Percentiles rank a stretch among this genome's conserved stretches.
Evolutionary conservation across 352 stramenopile species (phyloP).

Genomic region (Globisporangium cylindrosporum): DNA sequence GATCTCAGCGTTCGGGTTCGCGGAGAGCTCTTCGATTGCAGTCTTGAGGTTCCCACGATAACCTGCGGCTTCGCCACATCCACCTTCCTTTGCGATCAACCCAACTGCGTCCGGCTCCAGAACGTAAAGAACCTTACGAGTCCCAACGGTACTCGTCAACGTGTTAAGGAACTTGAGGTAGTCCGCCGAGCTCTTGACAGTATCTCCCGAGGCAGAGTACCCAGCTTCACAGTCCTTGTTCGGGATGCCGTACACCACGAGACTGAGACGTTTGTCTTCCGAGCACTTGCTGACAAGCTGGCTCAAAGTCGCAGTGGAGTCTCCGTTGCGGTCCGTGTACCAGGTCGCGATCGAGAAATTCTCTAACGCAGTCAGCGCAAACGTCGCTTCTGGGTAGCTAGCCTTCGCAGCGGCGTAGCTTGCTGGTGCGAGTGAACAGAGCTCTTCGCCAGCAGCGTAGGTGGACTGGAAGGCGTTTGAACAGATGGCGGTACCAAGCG

Average conservation of each 20-base stretch:
- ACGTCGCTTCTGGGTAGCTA: not conserved
- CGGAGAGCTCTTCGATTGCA: constrained; percentile 41
- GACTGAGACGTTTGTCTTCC: constrained; percentile 33
- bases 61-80: constrained; percentile 23
- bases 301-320: not conserved
- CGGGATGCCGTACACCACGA: constrained; percentile 67
- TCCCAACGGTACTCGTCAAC: constrained; percentile 36
- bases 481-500: not conserved
- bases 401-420: not conserved
- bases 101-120: constrained; percentile 63
- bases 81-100: constrained; percentile 32
- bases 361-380: constrained; percentile 33
- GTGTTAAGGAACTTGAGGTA: constrained; percentile 47
- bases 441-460: not conserved
- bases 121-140: constrained; percentile 56
- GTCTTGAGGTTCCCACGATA: constrained; percentile 53
- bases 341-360: constrained; percentile 18
- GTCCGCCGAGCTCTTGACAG: constrained; percentile 28
- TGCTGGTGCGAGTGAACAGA: not conserved
- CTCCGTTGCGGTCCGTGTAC: not conserved
- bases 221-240: constrained; percentile 66
- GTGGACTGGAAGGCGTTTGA: not conserved
- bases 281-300: not conserved
- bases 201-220: constrained; percentile 33
- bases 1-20: constrained; percentile 66